Base-by-base conservation (phyloP, 805 yeast species). In the Myxozyma kluyveri region DNA sequence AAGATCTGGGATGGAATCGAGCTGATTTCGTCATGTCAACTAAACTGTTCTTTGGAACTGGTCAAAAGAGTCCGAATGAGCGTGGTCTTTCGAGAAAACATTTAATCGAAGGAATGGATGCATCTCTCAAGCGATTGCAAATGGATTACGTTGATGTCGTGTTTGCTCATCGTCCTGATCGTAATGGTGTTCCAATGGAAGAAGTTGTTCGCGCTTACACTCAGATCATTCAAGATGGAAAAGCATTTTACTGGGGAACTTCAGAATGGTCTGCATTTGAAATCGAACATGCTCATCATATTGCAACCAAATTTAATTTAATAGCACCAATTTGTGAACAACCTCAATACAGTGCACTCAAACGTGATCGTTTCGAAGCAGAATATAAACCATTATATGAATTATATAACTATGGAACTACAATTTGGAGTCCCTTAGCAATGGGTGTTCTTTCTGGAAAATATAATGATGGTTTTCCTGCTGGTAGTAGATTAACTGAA, bases 181-280 rank as follows among this genome's bases (percentile, higher is more conserved):
- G 55, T 26, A 52, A 47, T 3, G 52, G 52, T 26, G 47, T 48
- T 18, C 52, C 52, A 2, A 65, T 65, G 59, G 69, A 65, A 52
- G 69, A 65, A 54, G 61, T 66, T 23, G 69, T 66, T 17, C 65
- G 69, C n/a, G 68, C 60, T 10, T 66, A 66, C 58, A 66, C 65
- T 31, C 65, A 66, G 54, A 49, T 66, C 36, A 66, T 66, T 40
- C 47, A 50, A 27, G 64, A 63, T 38, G 69, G 69, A 37, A 65
- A 66, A 54, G 69, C 69, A 12, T 46, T 53, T 36, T 65, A 65
- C 61, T 65, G 69, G 69, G 69, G 67, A 2, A 65, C 69, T 2
- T 62, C 51, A 3, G 66, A 65, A 61, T 65, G 69, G 69, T 49
- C 57, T 22, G 67, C 69, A 14, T 65, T 52, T 38, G 67, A 65